Evolutionary conservation across 2,329 filamentous ascomycete species (phyloP).

Genomic region (Chaetomium sp.): DNA sequence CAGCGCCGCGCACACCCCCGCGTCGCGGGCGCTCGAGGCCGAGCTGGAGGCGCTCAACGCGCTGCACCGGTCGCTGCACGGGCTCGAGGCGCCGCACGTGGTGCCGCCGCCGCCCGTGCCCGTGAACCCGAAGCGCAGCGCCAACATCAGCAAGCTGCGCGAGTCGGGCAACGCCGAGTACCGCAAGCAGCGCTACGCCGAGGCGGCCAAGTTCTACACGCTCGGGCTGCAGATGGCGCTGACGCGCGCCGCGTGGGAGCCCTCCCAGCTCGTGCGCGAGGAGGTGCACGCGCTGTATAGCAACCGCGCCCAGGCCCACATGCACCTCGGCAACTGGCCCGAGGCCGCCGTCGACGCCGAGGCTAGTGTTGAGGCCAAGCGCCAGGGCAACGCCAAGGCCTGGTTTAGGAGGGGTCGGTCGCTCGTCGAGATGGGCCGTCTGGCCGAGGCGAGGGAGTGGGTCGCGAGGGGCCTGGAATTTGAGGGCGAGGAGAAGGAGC

Average conservation of each 20-base stretch:
- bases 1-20: constrained; percentile 40
- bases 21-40: constrained; percentile 52
- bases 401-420: constrained; percentile 91
- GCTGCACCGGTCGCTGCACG: constrained; percentile 74
- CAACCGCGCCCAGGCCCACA: constrained; percentile 88
- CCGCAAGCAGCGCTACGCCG: constrained; percentile 72
- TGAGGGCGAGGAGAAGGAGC: constrained; percentile 69
- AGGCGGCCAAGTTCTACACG: constrained; percentile 79
- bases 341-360: constrained; percentile 88
- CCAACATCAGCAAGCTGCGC: constrained; percentile 85
- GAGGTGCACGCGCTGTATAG: constrained; percentile 79
- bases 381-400: constrained; percentile 84
- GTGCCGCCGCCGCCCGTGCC: constrained; percentile 85
- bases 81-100: constrained; percentile 61
- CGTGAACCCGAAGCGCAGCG: constrained; percentile 88
- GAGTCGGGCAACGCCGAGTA: constrained; percentile 83
- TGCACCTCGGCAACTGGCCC: constrained; percentile 79
- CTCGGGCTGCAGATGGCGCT: constrained; percentile 91
- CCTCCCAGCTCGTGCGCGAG: constrained; percentile 77
- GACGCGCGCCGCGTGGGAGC: constrained; percentile 83
- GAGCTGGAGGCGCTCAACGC: constrained; percentile 76
- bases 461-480: constrained; percentile 77
- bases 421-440: constrained; percentile 84
- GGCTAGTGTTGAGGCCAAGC: constrained; percentile 83
- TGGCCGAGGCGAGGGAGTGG: constrained; percentile 81